A percentile compares a stretch with the other conserved stretches of the same genome.
Evolutionary conservation across 306 rosid genomes (phyloP).

Genomic region (Vicia villosa): DNA sequence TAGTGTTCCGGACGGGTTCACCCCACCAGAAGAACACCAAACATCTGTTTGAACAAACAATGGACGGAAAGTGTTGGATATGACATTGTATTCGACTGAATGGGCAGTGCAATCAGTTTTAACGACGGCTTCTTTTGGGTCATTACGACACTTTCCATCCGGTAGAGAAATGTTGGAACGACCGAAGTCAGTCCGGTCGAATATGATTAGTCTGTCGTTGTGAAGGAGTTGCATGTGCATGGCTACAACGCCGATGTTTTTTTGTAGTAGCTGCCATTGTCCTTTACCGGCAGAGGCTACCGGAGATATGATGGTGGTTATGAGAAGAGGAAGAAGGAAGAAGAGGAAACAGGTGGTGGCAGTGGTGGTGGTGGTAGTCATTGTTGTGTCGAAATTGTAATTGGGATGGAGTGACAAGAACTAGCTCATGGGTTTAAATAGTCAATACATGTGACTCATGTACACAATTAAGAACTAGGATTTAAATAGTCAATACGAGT

Average conservation of each 20-base stretch:
- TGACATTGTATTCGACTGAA: constrained; percentile 67
- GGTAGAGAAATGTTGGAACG: constrained; percentile 59
- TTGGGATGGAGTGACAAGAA: background rate
- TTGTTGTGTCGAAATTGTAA: background rate
- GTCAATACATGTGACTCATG: background rate
- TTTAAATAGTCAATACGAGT: too few species aligned
- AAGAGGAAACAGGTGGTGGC: background rate
- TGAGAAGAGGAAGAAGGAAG: background rate
- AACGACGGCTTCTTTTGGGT: constrained; percentile 41
- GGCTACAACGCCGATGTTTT: constrained; percentile 71
- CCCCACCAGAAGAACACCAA: constrained; percentile 84
- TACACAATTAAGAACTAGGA: too few species aligned
- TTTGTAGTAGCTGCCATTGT: constrained; percentile 54
- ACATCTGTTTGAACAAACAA: constrained; percentile 61
- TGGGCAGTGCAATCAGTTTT: constrained; percentile 78
- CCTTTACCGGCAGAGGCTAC: constrained; percentile 44
- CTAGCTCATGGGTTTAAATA: background rate
- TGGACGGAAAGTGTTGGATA: constrained; percentile 57
- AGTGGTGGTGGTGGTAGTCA: background rate
- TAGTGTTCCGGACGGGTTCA: constrained; percentile 45
- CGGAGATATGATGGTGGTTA: background rate
- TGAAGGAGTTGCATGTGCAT: constrained; percentile 93
- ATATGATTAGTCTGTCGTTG: constrained; percentile 66
- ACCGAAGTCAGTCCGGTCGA: constrained; percentile 82
- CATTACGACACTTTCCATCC: constrained; percentile 48